Conservation (phyloP, 2,329 filamentous ascomycete genomes). For the Emmonsiellopsis sp. region DNA sequence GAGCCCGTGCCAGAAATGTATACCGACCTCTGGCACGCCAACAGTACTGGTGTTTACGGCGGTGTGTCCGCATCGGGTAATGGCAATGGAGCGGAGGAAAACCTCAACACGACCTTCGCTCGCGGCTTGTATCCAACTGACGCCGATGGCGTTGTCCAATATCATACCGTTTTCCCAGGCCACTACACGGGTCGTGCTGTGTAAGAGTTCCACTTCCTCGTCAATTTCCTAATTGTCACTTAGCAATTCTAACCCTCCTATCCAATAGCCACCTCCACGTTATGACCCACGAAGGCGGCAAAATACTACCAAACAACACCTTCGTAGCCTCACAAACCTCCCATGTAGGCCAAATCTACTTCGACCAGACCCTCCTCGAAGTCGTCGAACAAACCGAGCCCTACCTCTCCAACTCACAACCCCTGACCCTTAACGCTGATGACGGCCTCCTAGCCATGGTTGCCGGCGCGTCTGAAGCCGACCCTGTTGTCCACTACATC, state of each 20-base stretch:
- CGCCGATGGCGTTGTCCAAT: conserved; percentile 3
- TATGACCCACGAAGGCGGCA: conserved; percentile 22
- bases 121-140: conserved; percentile 4
- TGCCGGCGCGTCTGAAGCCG: conserved; percentile 39
- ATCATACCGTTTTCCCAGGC: conserved; percentile 5
- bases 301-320: conserved; percentile 40
- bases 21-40: conserved; percentile 31
- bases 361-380: conserved; percentile 49
- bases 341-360: conserved; percentile 57
- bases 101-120: conserved; percentile 16
- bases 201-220: conserved; percentile 19
- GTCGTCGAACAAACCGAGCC: conserved; percentile 40
- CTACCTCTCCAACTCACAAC: conserved; percentile 40
- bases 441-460: conserved; percentile 43
- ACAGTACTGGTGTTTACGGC: conserved; percentile 33
- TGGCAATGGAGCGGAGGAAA: conserved; percentile 23
- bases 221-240: conserved; percentile 29
- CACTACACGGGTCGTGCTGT: conserved; percentile 16
- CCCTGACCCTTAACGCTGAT: conserved; percentile 40
- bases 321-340: conserved; percentile 42
- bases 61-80: conserved; percentile 28
- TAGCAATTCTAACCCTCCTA: background rate
- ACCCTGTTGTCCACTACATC: conserved; percentile 51
- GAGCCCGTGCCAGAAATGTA: conserved; percentile 26
- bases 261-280: conserved; percentile 26